Evolutionary conservation across 352 stramenopile genomes (phyloP).

Genomic region (Phytophthora cryptogea): DNA sequence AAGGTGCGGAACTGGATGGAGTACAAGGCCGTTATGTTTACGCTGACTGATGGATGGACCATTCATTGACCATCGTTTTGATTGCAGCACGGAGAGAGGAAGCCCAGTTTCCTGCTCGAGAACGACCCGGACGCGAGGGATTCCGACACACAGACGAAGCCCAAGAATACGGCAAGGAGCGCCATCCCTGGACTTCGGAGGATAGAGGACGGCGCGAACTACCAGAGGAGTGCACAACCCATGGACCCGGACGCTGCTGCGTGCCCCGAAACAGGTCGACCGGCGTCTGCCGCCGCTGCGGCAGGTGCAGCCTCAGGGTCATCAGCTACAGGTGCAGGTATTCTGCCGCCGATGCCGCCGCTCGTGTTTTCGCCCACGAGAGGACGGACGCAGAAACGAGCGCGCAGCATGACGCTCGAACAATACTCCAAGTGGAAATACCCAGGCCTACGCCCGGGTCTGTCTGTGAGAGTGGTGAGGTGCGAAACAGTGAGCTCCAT

Average conservation of each 20-base stretch:
- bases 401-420: slow-evolving; percentile 50
- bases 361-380: slow-evolving; percentile 61
- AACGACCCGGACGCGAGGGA: slow-evolving; percentile 18
- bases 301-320: slow-evolving; percentile 17
- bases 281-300: slow-evolving; percentile 13
- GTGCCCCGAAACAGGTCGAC: slow-evolving; percentile 31
- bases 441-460: slow-evolving; percentile 59
- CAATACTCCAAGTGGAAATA: slow-evolving; percentile 61
- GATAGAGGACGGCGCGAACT: slow-evolving; percentile 29
- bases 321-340: slow-evolving; percentile 19
- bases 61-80: slow-evolving; percentile 23
- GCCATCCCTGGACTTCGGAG: slow-evolving; percentile 23
- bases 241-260: slow-evolving; percentile 33
- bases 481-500: slow-evolving; percentile 60
- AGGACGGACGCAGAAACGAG: slow-evolving; percentile 30
- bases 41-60: slow-evolving; percentile 30
- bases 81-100: slow-evolving; percentile 37
- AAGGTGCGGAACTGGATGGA: slow-evolving; percentile 43
- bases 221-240: slow-evolving; percentile 9
- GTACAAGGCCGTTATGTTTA: slow-evolving; percentile 5
- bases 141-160: slow-evolving; percentile 17
- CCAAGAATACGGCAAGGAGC: slow-evolving; percentile 21
- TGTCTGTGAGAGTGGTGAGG: slow-evolving; percentile 75
- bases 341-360: slow-evolving; percentile 57
- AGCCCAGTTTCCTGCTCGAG: slow-evolving; percentile 38